Conservation (phyloP, 1,284 basidiomycete species). For the Austropuccinia psidii region DNA sequence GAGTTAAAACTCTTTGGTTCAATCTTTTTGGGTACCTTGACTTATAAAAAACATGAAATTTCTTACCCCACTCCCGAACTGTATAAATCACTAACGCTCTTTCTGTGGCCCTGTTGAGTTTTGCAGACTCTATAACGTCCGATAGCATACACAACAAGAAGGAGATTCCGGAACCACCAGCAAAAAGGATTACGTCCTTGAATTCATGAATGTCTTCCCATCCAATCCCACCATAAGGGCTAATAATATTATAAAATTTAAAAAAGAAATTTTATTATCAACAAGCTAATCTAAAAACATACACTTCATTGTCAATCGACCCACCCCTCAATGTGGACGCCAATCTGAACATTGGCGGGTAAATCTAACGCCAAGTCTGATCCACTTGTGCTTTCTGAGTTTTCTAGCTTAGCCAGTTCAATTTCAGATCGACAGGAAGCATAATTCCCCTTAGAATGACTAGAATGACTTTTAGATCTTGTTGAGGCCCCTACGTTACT, state of each 20-base stretch:
- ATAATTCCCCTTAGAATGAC: not conserved
- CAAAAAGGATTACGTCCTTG: conserved; percentile 17
- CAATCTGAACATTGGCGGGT: not conserved
- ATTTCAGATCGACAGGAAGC: not conserved
- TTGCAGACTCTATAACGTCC: conserved; percentile 9
- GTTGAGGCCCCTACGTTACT: conserved; percentile 8
- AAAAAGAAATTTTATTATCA: not conserved
- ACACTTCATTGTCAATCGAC: not conserved
- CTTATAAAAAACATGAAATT: not conserved
- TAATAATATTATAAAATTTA: not conserved
- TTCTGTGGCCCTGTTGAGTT: not conserved
- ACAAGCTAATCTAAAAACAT: not conserved
- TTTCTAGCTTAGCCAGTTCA: not conserved
- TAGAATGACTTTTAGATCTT: not conserved
- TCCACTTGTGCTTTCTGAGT: not conserved
- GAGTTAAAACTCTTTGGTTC: not conserved
- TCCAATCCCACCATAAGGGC: conserved; percentile 35
- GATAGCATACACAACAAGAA: conserved; percentile 1
- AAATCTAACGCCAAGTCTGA: not conserved
- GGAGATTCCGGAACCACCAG: conserved; percentile 26
- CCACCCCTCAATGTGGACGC: conserved; percentile 22
- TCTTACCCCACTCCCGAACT: conserved; percentile 29
- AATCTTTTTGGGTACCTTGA: not conserved
- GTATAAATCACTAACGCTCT: conserved; percentile 18
- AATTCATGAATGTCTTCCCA: conserved; percentile 18